Evolutionary conservation across 2,329 filamentous ascomycete species (phyloP), one percentile per base, ranked within the genome.

Genomic region (Dothiorella sarmentorum): DNA sequence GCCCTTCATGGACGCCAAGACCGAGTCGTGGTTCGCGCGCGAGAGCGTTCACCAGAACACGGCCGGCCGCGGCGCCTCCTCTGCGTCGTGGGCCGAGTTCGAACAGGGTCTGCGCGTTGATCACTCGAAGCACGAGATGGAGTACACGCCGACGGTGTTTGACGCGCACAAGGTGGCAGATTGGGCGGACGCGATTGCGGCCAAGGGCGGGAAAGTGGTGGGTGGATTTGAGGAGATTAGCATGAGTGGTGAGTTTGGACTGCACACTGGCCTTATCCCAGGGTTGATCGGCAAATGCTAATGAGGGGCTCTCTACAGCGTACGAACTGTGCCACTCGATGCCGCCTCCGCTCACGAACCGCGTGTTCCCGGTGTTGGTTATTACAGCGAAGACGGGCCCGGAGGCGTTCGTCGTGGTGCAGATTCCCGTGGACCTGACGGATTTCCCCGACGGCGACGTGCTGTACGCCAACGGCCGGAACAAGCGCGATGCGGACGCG

Each of bases 311-410:
- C 38, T 3, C 1, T 13, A 7, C 20, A 64, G 74, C 88, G 20
- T 80, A 82, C 62, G 85, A 90, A 73, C 88, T 88, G 78, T 80
- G 80, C 58, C 88, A 91, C 69, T 76, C 77, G 44, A 78, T 91
- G 31, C 81, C 81, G 0, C 74, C 77, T 3, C 78, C 83, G n/a
- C 75, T 90, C 7, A 78, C 79, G 60, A 81, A 85, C 62, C 83
- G 88, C 51, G 80, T 83, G 2, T 91, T 91, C 64, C 80, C 85
- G 15, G 83, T 87, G 2, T 69, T 91, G 51, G 83, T 89, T 67
- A 74, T 88, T 58, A 83, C 84, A 4, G 56, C 60, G 7, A 59
- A 59, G n/a, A 66, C 52, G 37, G 61, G 42, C 2, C 44, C 61
- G 7, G 33, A 53, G 10, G 44, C 45, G 13, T 73, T 73, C 60